A percentile compares a stretch with the other conserved stretches of the same genome.
Evolutionary conservation across 2,329 filamentous ascomycete genomes (phyloP).

Genomic region (Beauveria pseudobassiana): DNA sequence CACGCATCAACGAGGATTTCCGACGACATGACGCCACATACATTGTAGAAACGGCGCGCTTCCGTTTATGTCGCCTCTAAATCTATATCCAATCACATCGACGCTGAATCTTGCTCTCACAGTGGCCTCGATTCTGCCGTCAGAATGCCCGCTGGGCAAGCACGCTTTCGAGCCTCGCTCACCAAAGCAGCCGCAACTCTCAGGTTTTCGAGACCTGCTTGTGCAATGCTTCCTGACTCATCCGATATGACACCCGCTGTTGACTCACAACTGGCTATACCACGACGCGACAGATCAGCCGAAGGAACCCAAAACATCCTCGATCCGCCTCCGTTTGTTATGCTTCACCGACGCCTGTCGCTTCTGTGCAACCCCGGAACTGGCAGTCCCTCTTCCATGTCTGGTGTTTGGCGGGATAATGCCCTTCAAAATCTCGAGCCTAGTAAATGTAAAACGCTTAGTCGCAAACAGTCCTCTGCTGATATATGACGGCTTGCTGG

Average conservation of each 20-base stretch:
- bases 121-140: background rate
- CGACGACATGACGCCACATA: background rate
- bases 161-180: too few species aligned
- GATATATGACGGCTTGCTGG: constrained; percentile 28
- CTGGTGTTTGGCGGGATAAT: constrained; percentile 5
- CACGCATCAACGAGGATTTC: background rate
- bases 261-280: background rate
- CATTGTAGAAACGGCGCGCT: background rate
- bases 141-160: background rate
- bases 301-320: constrained; percentile 27
- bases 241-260: background rate
- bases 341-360: constrained; percentile 19
- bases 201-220: background rate
- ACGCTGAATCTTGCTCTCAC: background rate
- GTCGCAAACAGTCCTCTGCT: constrained; percentile 28
- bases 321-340: constrained; percentile 27
- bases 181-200: background rate
- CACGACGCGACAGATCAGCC: constrained; percentile 13
- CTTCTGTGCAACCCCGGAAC: background rate
- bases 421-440: constrained; percentile 6
- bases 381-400: background rate
- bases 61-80: background rate
- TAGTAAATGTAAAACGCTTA: constrained; percentile 26
- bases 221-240: background rate
- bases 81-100: background rate